Conservation (phyloP, 2,329 filamentous ascomycete genomes). For the Trichoderma pleuroti region DNA sequence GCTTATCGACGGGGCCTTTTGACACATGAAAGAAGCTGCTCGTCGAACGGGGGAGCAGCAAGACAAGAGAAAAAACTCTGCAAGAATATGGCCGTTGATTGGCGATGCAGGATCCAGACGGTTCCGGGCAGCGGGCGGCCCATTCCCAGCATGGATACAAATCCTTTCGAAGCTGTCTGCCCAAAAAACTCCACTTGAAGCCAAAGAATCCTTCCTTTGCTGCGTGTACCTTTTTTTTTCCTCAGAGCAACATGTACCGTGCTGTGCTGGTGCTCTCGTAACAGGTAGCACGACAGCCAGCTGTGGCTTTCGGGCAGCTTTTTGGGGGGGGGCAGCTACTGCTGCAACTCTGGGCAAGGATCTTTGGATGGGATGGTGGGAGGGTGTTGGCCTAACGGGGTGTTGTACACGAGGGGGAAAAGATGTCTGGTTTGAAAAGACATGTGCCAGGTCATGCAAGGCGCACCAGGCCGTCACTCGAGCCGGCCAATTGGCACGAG, state of each 20-base stretch:
- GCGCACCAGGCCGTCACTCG: not conserved
- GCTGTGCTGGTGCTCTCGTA: not conserved
- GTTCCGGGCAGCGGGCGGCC: not conserved
- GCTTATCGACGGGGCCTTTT: too few species aligned
- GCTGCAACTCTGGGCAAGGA: not conserved
- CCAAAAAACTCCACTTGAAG: not conserved
- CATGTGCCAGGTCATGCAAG: not conserved
- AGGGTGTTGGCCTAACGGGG: not conserved
- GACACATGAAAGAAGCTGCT: not conserved
- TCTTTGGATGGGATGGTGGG: not conserved
- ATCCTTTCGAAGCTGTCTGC: slow-evolving; percentile 6
- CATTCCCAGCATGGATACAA: not conserved
- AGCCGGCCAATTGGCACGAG: not conserved
- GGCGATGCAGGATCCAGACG: not conserved
- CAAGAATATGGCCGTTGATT: slow-evolving; percentile 10
- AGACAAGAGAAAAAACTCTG: slow-evolving; percentile 13
- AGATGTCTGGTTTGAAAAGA: not conserved
- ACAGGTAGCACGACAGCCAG: not conserved
- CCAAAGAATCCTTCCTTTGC: too few species aligned
- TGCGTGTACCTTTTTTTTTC: not conserved
- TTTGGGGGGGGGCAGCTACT: not conserved
- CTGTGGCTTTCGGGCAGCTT: slow-evolving; percentile 3
- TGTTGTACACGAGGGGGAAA: not conserved
- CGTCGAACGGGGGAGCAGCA: not conserved
- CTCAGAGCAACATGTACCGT: not conserved